Evolutionary conservation across 2,329 filamentous ascomycete genomes (phyloP).

Genomic region (Fusarium dimerum): DNA sequence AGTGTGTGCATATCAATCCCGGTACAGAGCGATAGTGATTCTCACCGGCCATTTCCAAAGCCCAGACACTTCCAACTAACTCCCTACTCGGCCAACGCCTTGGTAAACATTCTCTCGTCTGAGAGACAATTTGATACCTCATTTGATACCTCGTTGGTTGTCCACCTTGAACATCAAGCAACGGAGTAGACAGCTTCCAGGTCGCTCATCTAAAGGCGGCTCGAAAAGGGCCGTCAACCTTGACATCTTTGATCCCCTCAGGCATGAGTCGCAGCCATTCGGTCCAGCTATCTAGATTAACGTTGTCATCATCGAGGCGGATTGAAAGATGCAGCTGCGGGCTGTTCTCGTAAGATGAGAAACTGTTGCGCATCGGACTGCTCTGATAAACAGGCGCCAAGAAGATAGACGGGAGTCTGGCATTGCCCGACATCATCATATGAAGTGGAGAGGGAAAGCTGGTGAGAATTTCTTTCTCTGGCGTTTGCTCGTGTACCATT

Average conservation of each 20-base stretch:
- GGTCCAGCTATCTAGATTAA: constrained; percentile 55
- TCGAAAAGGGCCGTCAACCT: constrained; percentile 53
- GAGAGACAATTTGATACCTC: too few relatives aligned
- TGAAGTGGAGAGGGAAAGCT: constrained; percentile 57
- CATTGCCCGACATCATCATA: constrained; percentile 56
- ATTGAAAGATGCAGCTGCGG: constrained; percentile 53
- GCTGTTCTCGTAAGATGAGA: constrained; percentile 45
- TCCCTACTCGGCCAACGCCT: too few relatives aligned
- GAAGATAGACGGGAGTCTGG: constrained; percentile 57
- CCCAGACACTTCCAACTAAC: too few relatives aligned
- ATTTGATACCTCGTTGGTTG: too few relatives aligned
- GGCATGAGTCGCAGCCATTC: constrained; percentile 62
- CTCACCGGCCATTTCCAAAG: too few relatives aligned
- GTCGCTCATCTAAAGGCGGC: constrained; percentile 27
- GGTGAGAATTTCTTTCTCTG: constrained; percentile 48
- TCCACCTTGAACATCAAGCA: too few relatives aligned
- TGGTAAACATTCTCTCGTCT: too few relatives aligned
- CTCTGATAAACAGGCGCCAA: constrained; percentile 51
- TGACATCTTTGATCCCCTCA: constrained; percentile 56
- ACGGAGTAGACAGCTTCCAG: too few relatives aligned
- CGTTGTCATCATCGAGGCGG: constrained; percentile 50
- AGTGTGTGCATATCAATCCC: too few relatives aligned
- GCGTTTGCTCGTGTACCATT: constrained; percentile 51
- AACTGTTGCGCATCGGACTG: constrained; percentile 39
- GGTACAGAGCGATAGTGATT: too few relatives aligned